phyloP scores from a whole-genome alignment of 257 asterid genomes.

The Solanum acaule region DNA sequence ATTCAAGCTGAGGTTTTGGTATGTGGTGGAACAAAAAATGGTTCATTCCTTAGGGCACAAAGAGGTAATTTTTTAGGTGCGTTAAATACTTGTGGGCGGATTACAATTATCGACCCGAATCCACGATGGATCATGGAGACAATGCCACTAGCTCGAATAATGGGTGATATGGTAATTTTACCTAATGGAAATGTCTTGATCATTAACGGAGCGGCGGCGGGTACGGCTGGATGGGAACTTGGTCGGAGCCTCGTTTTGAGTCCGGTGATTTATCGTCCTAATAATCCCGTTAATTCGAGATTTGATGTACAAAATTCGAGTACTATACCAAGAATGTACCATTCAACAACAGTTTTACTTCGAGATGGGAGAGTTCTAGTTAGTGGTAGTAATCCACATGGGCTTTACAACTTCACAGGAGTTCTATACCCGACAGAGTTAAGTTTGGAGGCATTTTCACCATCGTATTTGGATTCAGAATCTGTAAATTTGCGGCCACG shows the following conservation, averaged over 20 bases:
- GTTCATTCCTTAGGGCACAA: constrained; percentile 1
- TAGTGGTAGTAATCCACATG: constrained; percentile 33
- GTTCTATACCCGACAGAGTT: constrained; percentile 24
- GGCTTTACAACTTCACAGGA: background rate
- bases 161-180: constrained; percentile 42
- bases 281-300: background rate
- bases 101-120: constrained; percentile 18
- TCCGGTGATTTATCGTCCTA: constrained; percentile 25
- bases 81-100: constrained; percentile 30
- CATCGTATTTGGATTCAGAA: constrained; percentile 10
- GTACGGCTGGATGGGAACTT: constrained; percentile 30
- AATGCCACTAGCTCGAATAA: constrained; percentile 34
- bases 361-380: constrained; percentile 35
- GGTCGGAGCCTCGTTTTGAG: constrained; percentile 21
- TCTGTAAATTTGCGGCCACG: background rate
- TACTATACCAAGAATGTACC: constrained; percentile 34
- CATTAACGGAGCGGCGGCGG: constrained; percentile 26
- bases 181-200: constrained; percentile 31
- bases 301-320: constrained; percentile 16
- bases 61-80: constrained; percentile 18
- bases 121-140: constrained; percentile 43
- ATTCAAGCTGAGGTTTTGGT: constrained; percentile 24
- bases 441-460: constrained; percentile 21
- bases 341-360: constrained; percentile 26
- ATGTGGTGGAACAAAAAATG: constrained; percentile 41